phyloP scores from a whole-genome alignment of 1,284 basidiomycete genomes.

The Ustilago curta region DNA sequence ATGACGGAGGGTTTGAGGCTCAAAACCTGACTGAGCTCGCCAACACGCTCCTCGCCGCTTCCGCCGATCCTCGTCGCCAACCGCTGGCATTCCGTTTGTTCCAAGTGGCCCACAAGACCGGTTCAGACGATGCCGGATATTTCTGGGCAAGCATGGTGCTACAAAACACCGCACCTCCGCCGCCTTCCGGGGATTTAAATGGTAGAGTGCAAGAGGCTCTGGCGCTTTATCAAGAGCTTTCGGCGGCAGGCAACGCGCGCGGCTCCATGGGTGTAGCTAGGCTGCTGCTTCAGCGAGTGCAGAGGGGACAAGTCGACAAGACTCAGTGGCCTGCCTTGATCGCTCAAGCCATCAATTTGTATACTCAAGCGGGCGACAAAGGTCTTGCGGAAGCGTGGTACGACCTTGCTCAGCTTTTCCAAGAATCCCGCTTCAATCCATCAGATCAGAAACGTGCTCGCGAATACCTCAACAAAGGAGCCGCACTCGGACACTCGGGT shows the following conservation, averaged over 20 bases:
- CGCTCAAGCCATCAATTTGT: conserved; percentile 42
- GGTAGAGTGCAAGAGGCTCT: conserved; percentile 42
- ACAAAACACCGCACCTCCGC: conserved; percentile 43
- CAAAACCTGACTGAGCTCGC: conserved; percentile 34
- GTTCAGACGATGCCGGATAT: conserved; percentile 57
- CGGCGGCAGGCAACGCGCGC: conserved; percentile 50
- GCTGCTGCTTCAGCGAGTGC: conserved; percentile 46
- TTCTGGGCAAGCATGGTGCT: conserved; percentile 62
- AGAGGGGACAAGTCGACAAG: conserved; percentile 30
- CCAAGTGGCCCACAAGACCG: conserved; percentile 38
- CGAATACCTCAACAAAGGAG: conserved; percentile 48
- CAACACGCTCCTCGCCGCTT: conserved; percentile 29
- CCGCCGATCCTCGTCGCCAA: conserved; percentile 45
- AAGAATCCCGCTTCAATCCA: conserved; percentile 35
- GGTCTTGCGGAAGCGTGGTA: conserved; percentile 63
- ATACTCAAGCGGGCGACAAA: conserved; percentile 50
- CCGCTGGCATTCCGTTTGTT: conserved; percentile 49
- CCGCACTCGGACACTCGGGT: conserved; percentile 40
- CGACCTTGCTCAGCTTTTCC: conserved; percentile 52
- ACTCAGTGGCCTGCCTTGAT: conserved; percentile 31
- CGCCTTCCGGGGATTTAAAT: conserved; percentile 23
- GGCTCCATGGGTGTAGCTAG: conserved; percentile 54
- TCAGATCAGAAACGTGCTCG: conserved; percentile 37
- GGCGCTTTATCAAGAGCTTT: conserved; percentile 48
- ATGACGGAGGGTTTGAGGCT: conserved; percentile 12